Evolutionary conservation across 2,329 filamentous ascomycete genomes (phyloP), one percentile per base, ranked within the genome.

Genomic region (Purpureocillium takamizusanense): DNA sequence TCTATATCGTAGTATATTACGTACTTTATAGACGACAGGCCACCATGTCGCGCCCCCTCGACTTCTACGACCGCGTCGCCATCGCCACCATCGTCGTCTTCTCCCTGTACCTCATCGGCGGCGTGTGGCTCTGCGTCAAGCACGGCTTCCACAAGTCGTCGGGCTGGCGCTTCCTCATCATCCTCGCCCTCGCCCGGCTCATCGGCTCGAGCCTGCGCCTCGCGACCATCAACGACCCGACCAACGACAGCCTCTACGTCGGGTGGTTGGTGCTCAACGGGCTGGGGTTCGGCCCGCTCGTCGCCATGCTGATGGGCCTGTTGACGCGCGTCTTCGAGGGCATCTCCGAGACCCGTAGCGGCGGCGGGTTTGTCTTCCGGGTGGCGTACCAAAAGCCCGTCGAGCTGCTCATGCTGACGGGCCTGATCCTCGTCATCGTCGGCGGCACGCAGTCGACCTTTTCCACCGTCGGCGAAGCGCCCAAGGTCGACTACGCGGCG

Each of bases 161-260:
- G 13, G 77, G 77, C 4, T 81, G 76, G 35, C 67, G 78, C 16
- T 65, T 79, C 9, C 71, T 82, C 48, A 61, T 81, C 12, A 66
- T 82, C 18, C 64, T 78, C 12, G 65, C 77, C 2, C 60, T 78
- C 12, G 64, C 56, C 39, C 74, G 81, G 61, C 74, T 83, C 38
- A 63, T 79, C 35, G 57, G 65, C 43, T 67, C 76, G 46, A 60
- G 65, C n/a, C 40, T 79, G 11, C 53, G 50, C 39, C 54, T 62
- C 7, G 57, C 51, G 34, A 56, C 54, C 31, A 44, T 76, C 33
- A 53, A 76, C 12, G 69, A 78, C 42, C 71, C 73, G 0, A 71
- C 66, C 1, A 72, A 62, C 45, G 40, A 41, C 25, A 44, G 35
- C 23, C 54, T 62, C 23, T 61, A 58, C 41, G 42, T 55, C 30